phyloP scores from a whole-genome alignment of 768 basidiomycete species.

The Dendrothele bispora region DNA sequence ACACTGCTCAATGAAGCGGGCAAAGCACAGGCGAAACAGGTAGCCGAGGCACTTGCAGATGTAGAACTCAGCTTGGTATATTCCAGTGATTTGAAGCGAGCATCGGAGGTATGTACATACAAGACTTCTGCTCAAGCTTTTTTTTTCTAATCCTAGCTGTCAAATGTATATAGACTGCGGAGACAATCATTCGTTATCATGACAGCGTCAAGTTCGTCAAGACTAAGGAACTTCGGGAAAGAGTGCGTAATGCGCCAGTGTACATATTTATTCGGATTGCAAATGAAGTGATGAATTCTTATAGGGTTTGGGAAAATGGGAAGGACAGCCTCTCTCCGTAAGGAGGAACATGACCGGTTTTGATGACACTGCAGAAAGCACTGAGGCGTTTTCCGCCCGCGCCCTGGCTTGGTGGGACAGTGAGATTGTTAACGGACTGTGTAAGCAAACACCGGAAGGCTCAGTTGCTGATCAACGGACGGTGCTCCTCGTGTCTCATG shows the following conservation, averaged over 20 bases:
- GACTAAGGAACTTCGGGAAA: conserved; percentile 57
- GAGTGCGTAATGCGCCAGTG: conserved; percentile 42
- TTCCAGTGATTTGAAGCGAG: conserved; percentile 73
- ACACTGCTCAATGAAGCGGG: conserved; percentile 65
- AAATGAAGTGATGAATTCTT: conserved; percentile 2
- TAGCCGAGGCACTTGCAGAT: conserved; percentile 52
- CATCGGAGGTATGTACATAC: conserved; percentile 52
- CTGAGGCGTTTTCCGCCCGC: conserved; percentile 44
- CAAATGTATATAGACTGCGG: conserved; percentile 55
- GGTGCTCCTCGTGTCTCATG: conserved; percentile 67
- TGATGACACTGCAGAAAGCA: conserved; percentile 38
- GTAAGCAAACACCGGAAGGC: conserved; percentile 17
- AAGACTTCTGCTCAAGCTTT: neutral
- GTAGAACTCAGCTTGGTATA: conserved; percentile 60
- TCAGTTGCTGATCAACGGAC: conserved; percentile 28
- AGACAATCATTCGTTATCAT: conserved; percentile 48
- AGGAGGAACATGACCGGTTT: conserved; percentile 14
- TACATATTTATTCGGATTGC: neutral
- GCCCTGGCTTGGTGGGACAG: conserved; percentile 62
- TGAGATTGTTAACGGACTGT: conserved; percentile 33
- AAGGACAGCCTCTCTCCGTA: conserved; percentile 39
- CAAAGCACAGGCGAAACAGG: conserved; percentile 53
- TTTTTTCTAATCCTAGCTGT: neutral
- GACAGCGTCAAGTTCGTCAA: conserved; percentile 37
- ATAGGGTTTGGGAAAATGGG: conserved; percentile 62